Base-by-base conservation (phyloP, 164 flowering plant species). In the Litsea cubeba region DNA sequence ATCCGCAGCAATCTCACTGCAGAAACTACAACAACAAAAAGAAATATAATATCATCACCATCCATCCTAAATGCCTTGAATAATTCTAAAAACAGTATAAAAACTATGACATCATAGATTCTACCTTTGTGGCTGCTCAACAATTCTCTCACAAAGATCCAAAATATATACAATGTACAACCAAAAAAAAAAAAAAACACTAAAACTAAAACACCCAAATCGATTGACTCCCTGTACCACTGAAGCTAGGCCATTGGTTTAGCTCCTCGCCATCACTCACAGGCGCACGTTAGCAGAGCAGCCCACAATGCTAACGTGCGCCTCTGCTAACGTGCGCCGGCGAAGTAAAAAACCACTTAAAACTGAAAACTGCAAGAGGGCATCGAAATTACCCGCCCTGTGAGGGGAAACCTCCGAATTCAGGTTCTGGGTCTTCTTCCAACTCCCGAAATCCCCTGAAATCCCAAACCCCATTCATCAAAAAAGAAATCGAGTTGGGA, bases 1-100 rank as follows among this genome's bases (percentile, higher is more conserved):
- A 94, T 92, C 76, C 97, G 75, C 95, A 92, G 82, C 86, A 94
- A 84, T 75, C 97, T 87, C 82, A 92, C 98, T 2, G 97, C 95
- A 80, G 96, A 87, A 32, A 91, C 98, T 92, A 74, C 14, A 73
- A n/a, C 25, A 73, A 69, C 64, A 11, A 69, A 76, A 77, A 70
- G 18, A 70, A 4, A 54, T 1, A 15, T 54, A 54, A 40, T 40
- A 40, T 40, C 46, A 40, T 30, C 35, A 30, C 35, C 35, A 30
- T 30, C 35, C 5, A 30, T 30, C 35, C 35, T 30, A 30, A 30
- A 40, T 8, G 46, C 46, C 46, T 40, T 40, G 46, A 40, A 40
- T 40, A 40, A 0, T 7, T 40, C 46, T 40, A 40, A 40, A 40
- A 40, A 40, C 46, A 4, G 0, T 40, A 10, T 40, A 40, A 7